These are phyloP conservation scores for Chytridiales sp. DNA, from an alignment of 371 early-diverging fungal genomes.

Conservation along the genomic window DNA sequence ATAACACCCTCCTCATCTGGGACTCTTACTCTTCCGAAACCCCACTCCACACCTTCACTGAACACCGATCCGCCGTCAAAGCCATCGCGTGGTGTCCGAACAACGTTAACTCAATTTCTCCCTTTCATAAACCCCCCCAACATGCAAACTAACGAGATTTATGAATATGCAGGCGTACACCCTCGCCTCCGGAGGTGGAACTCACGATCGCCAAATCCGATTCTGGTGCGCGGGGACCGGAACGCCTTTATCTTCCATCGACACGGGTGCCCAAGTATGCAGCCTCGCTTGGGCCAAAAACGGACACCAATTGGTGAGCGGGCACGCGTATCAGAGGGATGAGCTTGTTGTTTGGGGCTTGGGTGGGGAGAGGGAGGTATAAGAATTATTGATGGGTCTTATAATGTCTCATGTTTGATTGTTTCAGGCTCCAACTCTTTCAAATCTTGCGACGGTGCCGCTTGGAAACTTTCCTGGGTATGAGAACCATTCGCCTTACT, in stretches of 20 bases:
- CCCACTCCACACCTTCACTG: constrained; percentile 34
- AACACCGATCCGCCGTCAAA: constrained; percentile 67
- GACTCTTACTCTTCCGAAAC: constrained; percentile 8
- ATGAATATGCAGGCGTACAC: constrained; percentile 1
- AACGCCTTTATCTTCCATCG: constrained; percentile 25
- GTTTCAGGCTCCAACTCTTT: too few relatives aligned
- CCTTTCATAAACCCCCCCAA: too few relatives aligned
- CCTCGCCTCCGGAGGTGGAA: constrained; percentile 64
- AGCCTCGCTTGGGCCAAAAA: constrained; percentile 53
- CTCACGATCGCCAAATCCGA: constrained; percentile 64
- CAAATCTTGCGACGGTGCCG: too few relatives aligned
- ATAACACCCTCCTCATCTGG: constrained; percentile 66
- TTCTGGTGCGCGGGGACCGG: constrained; percentile 57
- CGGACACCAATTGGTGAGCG: constrained; percentile 58
- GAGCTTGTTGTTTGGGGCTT: constrained; percentile 61
- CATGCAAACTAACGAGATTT: not conserved
- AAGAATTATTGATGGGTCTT: constrained; percentile 28
- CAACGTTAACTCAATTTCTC: not conserved
- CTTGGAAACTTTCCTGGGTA: too few relatives aligned
- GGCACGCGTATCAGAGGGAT: constrained; percentile 68
- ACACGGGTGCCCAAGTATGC: constrained; percentile 63
- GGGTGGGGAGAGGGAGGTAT: not conserved
- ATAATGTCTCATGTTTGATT: constrained; percentile 62
- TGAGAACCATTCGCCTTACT: too few relatives aligned
- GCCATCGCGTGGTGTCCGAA: constrained; percentile 68